Percentiles rank a stretch among this genome's conserved stretches.
These are phyloP conservation scores for Neurospora sp. DNA, from an alignment of 495 filamentous ascomycete species.

Conservation along the genomic window DNA sequence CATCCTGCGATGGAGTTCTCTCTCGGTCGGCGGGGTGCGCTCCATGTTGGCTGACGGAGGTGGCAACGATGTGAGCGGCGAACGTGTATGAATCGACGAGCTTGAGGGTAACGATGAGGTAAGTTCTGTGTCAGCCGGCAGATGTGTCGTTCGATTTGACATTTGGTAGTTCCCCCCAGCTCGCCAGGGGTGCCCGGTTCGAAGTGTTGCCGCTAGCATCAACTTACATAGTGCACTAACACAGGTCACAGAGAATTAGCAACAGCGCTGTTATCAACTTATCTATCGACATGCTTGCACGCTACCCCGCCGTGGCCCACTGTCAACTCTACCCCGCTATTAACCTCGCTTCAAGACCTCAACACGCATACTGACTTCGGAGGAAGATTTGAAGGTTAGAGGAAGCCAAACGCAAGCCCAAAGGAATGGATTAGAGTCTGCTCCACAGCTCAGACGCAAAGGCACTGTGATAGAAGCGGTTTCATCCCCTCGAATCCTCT, in stretches of 20 bases:
- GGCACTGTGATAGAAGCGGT: not conserved
- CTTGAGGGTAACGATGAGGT: too few relatives aligned
- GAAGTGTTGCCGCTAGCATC: not conserved
- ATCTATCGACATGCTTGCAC: not conserved
- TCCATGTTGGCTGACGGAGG: too few relatives aligned
- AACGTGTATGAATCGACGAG: too few relatives aligned
- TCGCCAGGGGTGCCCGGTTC: not conserved
- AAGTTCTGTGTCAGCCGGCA: too few relatives aligned
- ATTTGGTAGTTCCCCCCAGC: not conserved
- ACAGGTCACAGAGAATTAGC: rapidly evolving
- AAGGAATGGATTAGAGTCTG: not conserved
- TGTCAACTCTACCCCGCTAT: not conserved
- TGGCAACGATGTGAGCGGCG: too few relatives aligned
- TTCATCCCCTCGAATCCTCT: not conserved
- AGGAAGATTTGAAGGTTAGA: not conserved
- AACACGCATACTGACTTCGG: not conserved
- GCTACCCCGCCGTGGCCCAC: not conserved
- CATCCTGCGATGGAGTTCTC: too few relatives aligned
- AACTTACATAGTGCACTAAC: not conserved
- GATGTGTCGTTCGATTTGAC: not conserved
- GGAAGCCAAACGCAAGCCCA: not conserved
- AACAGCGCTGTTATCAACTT: not conserved
- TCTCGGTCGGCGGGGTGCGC: too few relatives aligned
- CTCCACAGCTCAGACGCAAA: not conserved
- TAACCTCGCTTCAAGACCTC: not conserved